Evolutionary conservation across 225 moss, liverwort and hornwort genomes (phyloP), one percentile per base, ranked within the genome.

Genomic region (Marchantia polymorpha): DNA sequence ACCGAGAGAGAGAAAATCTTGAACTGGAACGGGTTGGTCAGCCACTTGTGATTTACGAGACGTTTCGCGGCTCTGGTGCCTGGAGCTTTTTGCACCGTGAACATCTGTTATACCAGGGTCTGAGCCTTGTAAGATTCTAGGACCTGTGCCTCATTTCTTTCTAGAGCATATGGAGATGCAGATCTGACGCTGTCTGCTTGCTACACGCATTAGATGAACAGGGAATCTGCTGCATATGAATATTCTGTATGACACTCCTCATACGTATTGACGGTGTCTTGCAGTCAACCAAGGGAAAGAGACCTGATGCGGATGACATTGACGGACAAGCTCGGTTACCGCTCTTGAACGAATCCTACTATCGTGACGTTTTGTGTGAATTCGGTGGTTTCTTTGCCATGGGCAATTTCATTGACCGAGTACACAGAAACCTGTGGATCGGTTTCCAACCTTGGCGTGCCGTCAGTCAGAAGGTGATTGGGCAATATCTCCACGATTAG

Each of bases 401-500:
- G 50, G 99, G 90, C 3, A 93, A 91, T 77, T 92, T 83, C 69
- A 89, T 99, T 52, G 99, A 99, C 75, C 87, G 90, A 64, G 89
- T 93, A 54, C 95, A 99, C 81, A 89, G 82, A 81, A 95, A 93
- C 82, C 80, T 90, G 10, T 99, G 99, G 99, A 95, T 99, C 56
- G 99, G 95, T 59, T 99, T 95, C 82, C 99, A 99, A 85, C 92
- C 93, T 55, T 99, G 99, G 99, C 92, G 90, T 46, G 87, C 92
- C 78, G 77, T 76, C 76, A 93, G 91, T 84, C 88, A 81, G 83
- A 85, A 90, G 82, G 96, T 94, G 80, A 60, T 15, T 47, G 7
- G n/a, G 11, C 50, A 46, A 47, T 71, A 71, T n/a, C 10, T 49
- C 71, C 10, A 47, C 65, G 29, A 10, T 29, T 71, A 47, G 48